Conservation (phyloP, 345 rosid species). For the Clausena lansium region DNA sequence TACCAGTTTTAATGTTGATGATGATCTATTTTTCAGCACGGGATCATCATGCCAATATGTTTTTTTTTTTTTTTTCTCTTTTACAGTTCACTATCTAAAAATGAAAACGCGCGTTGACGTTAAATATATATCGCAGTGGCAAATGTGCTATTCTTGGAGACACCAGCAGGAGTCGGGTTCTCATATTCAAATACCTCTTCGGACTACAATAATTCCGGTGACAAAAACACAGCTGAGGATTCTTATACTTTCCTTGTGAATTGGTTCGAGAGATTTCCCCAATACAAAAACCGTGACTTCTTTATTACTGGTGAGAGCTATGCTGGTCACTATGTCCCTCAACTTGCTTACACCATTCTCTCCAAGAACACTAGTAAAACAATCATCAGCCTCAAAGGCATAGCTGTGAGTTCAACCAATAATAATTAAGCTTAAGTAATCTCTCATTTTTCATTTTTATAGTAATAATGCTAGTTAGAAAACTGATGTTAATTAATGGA, state of each 20-base stretch:
- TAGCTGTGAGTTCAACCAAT: slow-evolving; percentile 35
- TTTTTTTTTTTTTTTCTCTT: too few relatives aligned
- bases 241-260: slow-evolving; percentile 41
- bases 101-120: too few relatives aligned
- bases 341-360: slow-evolving; percentile 40
- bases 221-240: slow-evolving; percentile 45
- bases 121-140: slow-evolving; percentile 27
- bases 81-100: too few relatives aligned
- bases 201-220: slow-evolving; percentile 34
- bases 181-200: slow-evolving; percentile 50
- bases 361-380: slow-evolving; percentile 23
- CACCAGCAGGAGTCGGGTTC: slow-evolving; percentile 52
- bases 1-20: not conserved
- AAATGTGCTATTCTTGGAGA: slow-evolving; percentile 49
- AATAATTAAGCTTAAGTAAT: too few relatives aligned
- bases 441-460: too few relatives aligned
- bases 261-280: slow-evolving; percentile 45
- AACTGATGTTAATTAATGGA: not conserved
- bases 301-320: slow-evolving; percentile 46
- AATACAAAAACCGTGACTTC: slow-evolving; percentile 36
- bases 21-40: not conserved
- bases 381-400: slow-evolving; percentile 48
- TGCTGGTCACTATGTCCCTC: slow-evolving; percentile 54
- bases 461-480: not conserved
- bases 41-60: not conserved